Base-by-base conservation (phyloP, 805 yeast genomes). In the Kuraishia borneana region DNA sequence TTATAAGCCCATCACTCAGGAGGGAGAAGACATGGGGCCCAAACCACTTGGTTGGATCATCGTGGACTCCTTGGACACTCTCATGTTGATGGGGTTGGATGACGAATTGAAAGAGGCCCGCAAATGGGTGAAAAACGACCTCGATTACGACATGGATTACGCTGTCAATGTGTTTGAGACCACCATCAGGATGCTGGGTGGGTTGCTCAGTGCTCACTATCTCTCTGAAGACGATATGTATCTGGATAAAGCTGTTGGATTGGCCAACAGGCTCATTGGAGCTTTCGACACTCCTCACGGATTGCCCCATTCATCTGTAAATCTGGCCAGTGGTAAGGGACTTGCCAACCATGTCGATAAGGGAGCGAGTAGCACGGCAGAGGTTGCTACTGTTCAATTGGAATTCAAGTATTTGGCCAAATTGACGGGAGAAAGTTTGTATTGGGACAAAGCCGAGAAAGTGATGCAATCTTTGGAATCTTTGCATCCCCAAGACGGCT, bases 141-240 rank as follows among this genome's bases (percentile, higher is more conserved):
- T 88, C 42, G 65, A 64, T 35, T 87, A 83, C 50, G 73, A 76
- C 44, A 72, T 83, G 44, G 82, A 84, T 50, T 72, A 76, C 40
- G 70, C 70, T 23, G 92, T 84, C 28, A 85, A 80, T 50, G 77
- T 85, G 5, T 88, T 88, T 56, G 96, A 87, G 52, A 85, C 96
- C n/a, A 84, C 96, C 5, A 87, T 84, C 42, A 68, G 96, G 51
- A 84, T 88, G 94, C 60, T 88, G 18, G 96, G 96, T 30, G 96
- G 96, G 0, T 62, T 88, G n/a, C 58, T 88, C 32, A 79, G 95
- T 3, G 94, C 95, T 0, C 73, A 72, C 48, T 77, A 83, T 42
- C 56, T 84, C 20, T 68, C 88, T 2, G 59, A 66, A 10, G 88
- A 82, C 44, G 82, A 76, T 31, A 38, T 82, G 36, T 84, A 76